Evolutionary conservation across 305 asterid species (phyloP).

Genomic region (Ruellia speciosa): DNA sequence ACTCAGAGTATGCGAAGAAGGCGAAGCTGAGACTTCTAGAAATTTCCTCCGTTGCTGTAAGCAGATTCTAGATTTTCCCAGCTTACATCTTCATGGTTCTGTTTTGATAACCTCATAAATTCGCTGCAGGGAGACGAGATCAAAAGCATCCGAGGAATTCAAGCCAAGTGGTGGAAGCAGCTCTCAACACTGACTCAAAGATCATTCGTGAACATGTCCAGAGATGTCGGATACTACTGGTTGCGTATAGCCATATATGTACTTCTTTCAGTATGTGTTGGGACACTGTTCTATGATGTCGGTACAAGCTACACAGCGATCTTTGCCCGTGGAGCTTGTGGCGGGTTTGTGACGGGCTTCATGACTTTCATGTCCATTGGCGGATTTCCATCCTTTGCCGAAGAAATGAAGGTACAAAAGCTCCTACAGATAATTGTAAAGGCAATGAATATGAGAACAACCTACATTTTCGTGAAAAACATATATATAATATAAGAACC

Average conservation of each 20-base stretch:
- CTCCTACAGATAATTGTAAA: background rate
- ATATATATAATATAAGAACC: too few species aligned
- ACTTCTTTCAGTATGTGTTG: slow-evolving; percentile 58
- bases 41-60: slow-evolving; percentile 39
- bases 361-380: slow-evolving; percentile 97
- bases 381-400: slow-evolving; percentile 82
- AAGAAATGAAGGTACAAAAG: slow-evolving; percentile 67
- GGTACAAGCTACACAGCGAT: slow-evolving; percentile 80
- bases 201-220: slow-evolving; percentile 66
- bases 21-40: slow-evolving; percentile 43
- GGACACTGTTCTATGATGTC: slow-evolving; percentile 70
- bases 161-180: slow-evolving; percentile 83
- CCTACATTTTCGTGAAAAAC: too few species aligned
- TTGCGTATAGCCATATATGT: slow-evolving; percentile 65
- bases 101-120: slow-evolving; percentile 9
- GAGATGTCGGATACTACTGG: slow-evolving; percentile 88
- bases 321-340: slow-evolving; percentile 76
- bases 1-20: slow-evolving; percentile 43
- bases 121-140: slow-evolving; percentile 52
- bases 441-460: too few species aligned
- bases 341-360: slow-evolving; percentile 71
- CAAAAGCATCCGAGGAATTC: slow-evolving; percentile 61
- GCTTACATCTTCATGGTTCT: background rate
- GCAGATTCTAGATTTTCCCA: slow-evolving; percentile 19
- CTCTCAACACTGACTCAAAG: slow-evolving; percentile 58